Percentiles rank a stretch among this genome's conserved stretches.
Evolutionary conservation across 2,329 filamentous ascomycete genomes (phyloP).

Genomic region (Alternaria brassicicola): DNA sequence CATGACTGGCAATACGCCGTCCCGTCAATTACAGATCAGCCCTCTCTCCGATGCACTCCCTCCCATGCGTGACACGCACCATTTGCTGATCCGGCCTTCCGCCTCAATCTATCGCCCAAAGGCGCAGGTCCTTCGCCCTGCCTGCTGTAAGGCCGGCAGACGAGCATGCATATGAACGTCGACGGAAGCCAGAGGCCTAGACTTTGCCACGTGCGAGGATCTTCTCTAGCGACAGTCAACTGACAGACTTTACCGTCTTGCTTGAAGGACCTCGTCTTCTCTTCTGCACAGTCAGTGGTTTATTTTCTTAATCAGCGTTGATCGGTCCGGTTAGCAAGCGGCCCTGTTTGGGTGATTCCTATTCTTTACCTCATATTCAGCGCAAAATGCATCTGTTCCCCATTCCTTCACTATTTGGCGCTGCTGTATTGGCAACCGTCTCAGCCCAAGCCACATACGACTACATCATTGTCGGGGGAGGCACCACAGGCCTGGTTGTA

Average conservation of each 20-base stretch:
- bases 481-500: slow-evolving; percentile 25
- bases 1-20: neutral
- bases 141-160: neutral
- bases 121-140: neutral
- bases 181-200: neutral
- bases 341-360: neutral
- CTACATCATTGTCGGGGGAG: slow-evolving; percentile 35
- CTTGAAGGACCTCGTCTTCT: neutral
- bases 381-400: neutral
- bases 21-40: neutral
- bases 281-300: neutral
- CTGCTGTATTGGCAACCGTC: neutral
- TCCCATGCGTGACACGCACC: neutral
- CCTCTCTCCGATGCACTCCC: neutral
- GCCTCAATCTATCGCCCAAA: neutral
- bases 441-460: slow-evolving; percentile 20
- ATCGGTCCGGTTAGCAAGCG: neutral
- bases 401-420: neutral
- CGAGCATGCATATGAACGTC: neutral
- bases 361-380: neutral
- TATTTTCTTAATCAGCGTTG: neutral
- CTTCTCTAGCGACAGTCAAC: neutral
- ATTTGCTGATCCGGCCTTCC: neutral
- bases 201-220: neutral
- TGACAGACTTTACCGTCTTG: neutral